Conservation (phyloP, 2,329 filamentous ascomycete genomes). For the Ustulina deusta region DNA sequence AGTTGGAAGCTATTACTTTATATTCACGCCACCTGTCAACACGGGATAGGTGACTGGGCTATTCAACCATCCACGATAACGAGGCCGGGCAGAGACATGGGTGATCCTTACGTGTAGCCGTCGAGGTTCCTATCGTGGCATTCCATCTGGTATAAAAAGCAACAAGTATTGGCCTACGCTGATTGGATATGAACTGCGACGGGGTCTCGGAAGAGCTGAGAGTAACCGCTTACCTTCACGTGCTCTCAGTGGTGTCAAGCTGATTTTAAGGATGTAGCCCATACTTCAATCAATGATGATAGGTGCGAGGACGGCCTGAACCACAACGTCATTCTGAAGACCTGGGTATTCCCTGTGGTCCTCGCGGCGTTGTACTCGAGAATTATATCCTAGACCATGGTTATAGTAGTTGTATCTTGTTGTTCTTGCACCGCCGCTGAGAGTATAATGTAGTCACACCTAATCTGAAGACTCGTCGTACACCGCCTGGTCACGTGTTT, state of each 20-base stretch:
- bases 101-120: conserved; percentile 1
- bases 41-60: neutral
- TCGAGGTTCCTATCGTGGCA: conserved; percentile 1
- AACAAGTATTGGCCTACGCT: conserved; percentile 19
- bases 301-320: neutral
- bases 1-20: conserved; percentile 10
- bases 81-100: conserved; percentile 22
- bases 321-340: neutral
- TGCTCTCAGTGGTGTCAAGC: neutral
- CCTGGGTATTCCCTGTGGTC: neutral
- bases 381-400: neutral
- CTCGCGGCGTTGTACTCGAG: neutral
- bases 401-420: neutral
- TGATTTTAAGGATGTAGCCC: neutral
- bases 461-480: neutral
- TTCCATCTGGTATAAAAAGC: conserved; percentile 27
- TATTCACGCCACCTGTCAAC: neutral
- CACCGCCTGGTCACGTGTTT: neutral
- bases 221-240: neutral
- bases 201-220: conserved; percentile 16
- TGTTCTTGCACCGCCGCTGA: neutral
- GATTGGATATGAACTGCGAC: neutral
- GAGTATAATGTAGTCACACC: neutral
- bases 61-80: neutral
- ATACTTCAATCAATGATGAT: neutral